phyloP scores from a whole-genome alignment of 345 rosid genomes.

The Populus simonii region DNA sequence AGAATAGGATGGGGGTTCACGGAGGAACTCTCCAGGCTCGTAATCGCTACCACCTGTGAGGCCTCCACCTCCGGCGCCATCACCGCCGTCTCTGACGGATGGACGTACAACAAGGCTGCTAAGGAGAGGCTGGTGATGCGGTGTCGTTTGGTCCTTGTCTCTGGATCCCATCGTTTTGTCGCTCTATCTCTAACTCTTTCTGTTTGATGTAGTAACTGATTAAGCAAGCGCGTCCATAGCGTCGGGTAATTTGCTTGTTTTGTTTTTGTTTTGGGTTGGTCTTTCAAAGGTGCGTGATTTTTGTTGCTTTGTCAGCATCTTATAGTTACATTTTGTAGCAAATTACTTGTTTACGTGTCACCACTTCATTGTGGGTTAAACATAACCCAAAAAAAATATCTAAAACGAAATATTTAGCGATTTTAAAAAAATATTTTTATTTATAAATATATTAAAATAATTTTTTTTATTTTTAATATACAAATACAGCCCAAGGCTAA shows the following conservation, averaged over 20 bases:
- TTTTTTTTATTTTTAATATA: too few species aligned
- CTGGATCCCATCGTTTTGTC: constrained; percentile 60
- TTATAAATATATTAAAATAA: too few species aligned
- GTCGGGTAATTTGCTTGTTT: not conserved
- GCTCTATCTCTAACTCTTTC: not conserved
- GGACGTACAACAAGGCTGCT: constrained; percentile 86
- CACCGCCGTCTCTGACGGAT: constrained; percentile 48
- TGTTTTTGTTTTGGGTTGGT: not conserved
- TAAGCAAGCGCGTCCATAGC: not conserved
- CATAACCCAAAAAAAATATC: too few species aligned
- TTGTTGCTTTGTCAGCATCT: not conserved
- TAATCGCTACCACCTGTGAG: constrained; percentile 46
- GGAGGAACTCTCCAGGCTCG: constrained; percentile 69
- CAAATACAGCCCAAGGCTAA: too few species aligned
- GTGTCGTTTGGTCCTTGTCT: constrained; percentile 54
- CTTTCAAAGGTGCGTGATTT: not conserved
- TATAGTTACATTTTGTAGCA: not conserved
- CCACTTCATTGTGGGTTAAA: too few species aligned
- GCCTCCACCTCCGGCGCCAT: constrained; percentile 32
- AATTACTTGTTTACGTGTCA: too few species aligned
- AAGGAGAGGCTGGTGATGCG: constrained; percentile 70
- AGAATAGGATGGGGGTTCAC: constrained; percentile 48
- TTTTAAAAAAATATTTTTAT: too few species aligned
- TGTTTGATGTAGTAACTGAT: not conserved
- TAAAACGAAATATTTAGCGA: too few species aligned